Evolutionary conservation across 129 eudicot species (phyloP).

Genomic region (Arctium minus): DNA sequence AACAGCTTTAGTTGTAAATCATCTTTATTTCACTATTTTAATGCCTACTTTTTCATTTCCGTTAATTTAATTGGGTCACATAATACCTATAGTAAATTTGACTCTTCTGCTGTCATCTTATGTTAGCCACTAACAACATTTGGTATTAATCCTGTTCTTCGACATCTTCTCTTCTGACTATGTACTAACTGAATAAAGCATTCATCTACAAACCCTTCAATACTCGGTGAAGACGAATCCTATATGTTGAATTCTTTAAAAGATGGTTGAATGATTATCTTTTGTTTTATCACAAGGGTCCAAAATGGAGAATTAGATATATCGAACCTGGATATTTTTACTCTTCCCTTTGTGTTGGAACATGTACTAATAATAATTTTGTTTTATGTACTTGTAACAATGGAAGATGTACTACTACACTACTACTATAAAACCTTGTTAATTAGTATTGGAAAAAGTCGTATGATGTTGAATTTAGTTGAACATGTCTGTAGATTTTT

Average conservation of each 20-base stretch:
- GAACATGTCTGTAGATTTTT: neutral
- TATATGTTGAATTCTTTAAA: neutral
- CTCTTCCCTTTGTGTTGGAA: neutral
- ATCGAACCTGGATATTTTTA: neutral
- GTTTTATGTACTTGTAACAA: neutral
- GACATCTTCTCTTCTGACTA: too few species aligned
- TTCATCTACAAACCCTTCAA: neutral
- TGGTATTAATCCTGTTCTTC: too few species aligned
- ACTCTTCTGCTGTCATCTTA: neutral
- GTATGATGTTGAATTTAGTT: neutral
- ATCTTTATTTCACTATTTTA: neutral
- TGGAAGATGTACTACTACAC: neutral
- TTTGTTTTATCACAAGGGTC: neutral
- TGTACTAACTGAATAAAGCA: too few species aligned
- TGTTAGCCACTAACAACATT: neutral
- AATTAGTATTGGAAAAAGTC: neutral
- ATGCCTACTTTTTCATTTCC: neutral
- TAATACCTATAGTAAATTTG: neutral
- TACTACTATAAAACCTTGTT: neutral
- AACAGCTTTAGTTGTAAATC: neutral
- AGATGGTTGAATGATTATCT: neutral
- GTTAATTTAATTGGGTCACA: neutral
- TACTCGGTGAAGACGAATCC: neutral
- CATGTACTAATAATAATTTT: neutral
- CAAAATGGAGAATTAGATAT: neutral